A percentile compares a stretch with the other conserved stretches of the same genome.
phyloP scores from a whole-genome alignment of 1,284 basidiomycete genomes.

The Violaceomyces palustris region DNA sequence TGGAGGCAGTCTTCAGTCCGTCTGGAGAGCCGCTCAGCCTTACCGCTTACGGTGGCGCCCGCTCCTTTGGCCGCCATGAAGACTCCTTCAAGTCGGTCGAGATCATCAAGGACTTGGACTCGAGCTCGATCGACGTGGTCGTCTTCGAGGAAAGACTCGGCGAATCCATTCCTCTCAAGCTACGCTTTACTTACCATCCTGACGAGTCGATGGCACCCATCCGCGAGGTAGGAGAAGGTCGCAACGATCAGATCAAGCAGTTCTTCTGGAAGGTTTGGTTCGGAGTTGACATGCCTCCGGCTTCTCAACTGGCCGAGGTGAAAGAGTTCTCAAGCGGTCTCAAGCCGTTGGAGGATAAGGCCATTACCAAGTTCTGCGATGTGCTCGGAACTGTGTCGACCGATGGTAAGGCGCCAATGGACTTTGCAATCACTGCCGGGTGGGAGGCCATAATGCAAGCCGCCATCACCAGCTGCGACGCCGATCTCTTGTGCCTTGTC shows the following conservation, averaged over 20 bases:
- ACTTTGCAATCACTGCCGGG: constrained; percentile 93
- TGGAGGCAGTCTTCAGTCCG: too few relatives aligned
- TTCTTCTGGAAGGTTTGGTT: constrained; percentile 21
- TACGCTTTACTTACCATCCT: constrained; percentile 80
- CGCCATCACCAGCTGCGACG: constrained; percentile 14
- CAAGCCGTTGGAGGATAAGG: too few relatives aligned
- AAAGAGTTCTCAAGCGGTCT: too few relatives aligned
- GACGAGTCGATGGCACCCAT: constrained; percentile 83
- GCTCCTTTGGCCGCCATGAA: too few relatives aligned
- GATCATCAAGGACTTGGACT: constrained; percentile 2
- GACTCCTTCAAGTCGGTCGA: too few relatives aligned
- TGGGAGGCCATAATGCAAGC: constrained; percentile 59
- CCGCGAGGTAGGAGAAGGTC: constrained; percentile 76
- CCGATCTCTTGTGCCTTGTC: constrained; percentile 74
- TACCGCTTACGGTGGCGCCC: too few relatives aligned
- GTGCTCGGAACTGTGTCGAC: too few relatives aligned
- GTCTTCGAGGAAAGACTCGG: constrained; percentile 77
- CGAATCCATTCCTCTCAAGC: constrained; percentile 69
- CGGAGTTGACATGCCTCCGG: constrained; percentile 9
- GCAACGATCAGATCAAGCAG: constrained; percentile 82
- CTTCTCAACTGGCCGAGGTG: constrained; percentile 55
- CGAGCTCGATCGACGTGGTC: constrained; percentile 64
- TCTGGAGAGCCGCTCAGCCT: too few relatives aligned
- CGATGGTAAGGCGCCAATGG: constrained; percentile 69
- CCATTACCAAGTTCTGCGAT: too few relatives aligned